phyloP scores from a whole-genome alignment of 345 rosid species.

The Triadica sebifera region DNA sequence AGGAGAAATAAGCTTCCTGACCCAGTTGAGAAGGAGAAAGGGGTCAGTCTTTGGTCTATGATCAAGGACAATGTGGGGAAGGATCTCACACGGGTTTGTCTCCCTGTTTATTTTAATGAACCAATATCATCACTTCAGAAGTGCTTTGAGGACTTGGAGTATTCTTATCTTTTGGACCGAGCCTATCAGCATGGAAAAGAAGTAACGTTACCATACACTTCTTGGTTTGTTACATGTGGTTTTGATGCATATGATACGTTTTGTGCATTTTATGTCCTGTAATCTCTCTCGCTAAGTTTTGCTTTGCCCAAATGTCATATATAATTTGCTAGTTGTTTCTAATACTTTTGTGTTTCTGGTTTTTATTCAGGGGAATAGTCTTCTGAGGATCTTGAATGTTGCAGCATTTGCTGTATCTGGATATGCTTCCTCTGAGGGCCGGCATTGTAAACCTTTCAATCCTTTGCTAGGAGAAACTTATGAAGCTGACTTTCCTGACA shows the following conservation, averaged over 20 bases:
- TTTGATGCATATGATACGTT: not conserved
- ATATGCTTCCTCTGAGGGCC: slow-evolving; percentile 89
- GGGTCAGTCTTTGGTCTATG: slow-evolving; percentile 98
- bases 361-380: slow-evolving; percentile 64
- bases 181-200: slow-evolving; percentile 81
- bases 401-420: slow-evolving; percentile 99
- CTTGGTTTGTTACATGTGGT: not conserved
- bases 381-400: slow-evolving; percentile 71
- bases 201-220: slow-evolving; percentile 32
- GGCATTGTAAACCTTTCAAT: slow-evolving; percentile 97
- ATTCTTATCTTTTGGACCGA: slow-evolving; percentile 82
- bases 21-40: slow-evolving; percentile 94
- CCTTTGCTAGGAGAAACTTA: slow-evolving; percentile 96
- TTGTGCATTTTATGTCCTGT: not conserved
- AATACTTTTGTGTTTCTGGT: not conserved
- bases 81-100: slow-evolving; percentile 94
- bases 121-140: slow-evolving; percentile 98
- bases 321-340: not conserved
- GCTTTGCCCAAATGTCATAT: not conserved
- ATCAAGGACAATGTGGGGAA: slow-evolving; percentile 98
- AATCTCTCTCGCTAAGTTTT: no score
- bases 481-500: slow-evolving; percentile 92
- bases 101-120: slow-evolving; percentile 95
- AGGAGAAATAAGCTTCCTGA: slow-evolving; percentile 84
- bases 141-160: slow-evolving; percentile 94